Evolutionary conservation across 805 yeast species (phyloP), one percentile per base, ranked within the genome.

Genomic region (Candida taoyuanica): DNA sequence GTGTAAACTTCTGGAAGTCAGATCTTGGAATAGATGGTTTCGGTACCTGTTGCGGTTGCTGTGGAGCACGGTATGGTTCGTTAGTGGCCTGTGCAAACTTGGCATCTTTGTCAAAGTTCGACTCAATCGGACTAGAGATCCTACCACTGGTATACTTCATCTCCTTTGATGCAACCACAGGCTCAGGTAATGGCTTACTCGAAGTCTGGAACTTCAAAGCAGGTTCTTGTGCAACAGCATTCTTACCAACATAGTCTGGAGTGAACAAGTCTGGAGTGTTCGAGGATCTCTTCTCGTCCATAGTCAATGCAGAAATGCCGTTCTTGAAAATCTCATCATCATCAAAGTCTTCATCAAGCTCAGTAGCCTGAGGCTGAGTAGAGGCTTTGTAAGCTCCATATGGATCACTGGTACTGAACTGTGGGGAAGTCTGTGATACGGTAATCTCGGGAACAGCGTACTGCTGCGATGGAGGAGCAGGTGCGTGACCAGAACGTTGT

Each of bases 341-440:
- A 20, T 55, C 58, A 34, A 53, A 50, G 40, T 52, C 52, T 29
- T 54, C 60, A 34, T 56, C 58, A 11, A 46, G 31, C 16, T 48
- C 52, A 15, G 24, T 29, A 3, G 33, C 20, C 12, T 29, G 35
- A 14, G 30, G 25, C 7, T 7, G 25, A 21, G 25, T 7, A 21
- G 25, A 12, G 12, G 33, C 14, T 9, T 33, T 40, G 31, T 36
- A 40, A 1, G 39, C 28, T 9, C 28, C 28, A 18, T 28, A 28
- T 28, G 30, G 30, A 12, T 28, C 30, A 11, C 6, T 6, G 5
- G 18, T 9, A 25, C 14, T n/a, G n/a, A n/a, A n/a, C n/a, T n/a
- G n/a, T n/a, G n/a, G n/a, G 11, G 24, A 11, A 8, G 24, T 21
- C 7, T 21, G 24, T 7, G 24, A 21, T 21, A 21, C 24, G 11